phyloP scores from a whole-genome alignment of 192 early-diverging fungal species.

The Entomortierella chlamydospora region DNA sequence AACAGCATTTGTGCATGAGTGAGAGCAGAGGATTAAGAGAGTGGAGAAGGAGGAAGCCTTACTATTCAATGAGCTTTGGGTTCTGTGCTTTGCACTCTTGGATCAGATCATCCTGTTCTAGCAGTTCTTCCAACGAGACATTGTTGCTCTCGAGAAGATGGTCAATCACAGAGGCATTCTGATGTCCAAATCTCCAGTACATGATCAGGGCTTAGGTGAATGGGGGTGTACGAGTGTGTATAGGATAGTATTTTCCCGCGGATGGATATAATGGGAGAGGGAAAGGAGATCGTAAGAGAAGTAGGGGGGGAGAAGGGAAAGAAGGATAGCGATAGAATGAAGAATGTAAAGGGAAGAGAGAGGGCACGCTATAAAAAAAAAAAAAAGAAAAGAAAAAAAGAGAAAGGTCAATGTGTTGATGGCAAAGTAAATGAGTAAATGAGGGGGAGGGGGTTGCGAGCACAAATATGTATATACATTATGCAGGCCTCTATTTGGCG shows the following conservation, averaged over 20 bases:
- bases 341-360: background rate
- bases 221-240: too few relatives aligned
- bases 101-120: conserved; percentile 93
- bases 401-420: too few relatives aligned
- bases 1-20: too few relatives aligned
- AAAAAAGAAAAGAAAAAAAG: too few relatives aligned
- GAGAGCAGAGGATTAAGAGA: background rate
- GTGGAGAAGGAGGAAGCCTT: conserved; percentile 19
- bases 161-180: conserved; percentile 92
- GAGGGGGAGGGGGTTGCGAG: too few relatives aligned
- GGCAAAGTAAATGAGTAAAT: too few relatives aligned
- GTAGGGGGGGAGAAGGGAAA: conserved; percentile 5
- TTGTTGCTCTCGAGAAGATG: conserved; percentile 92
- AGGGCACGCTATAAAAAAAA: background rate
- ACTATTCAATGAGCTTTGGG: conserved; percentile 90
- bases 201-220: conserved; percentile 56
- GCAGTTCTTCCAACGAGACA: conserved; percentile 88
- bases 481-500: too few relatives aligned
- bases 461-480: too few relatives aligned
- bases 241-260: too few relatives aligned
- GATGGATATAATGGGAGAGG: background rate
- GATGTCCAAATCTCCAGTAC: conserved; percentile 96
- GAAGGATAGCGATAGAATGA: background rate
- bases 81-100: conserved; percentile 96
- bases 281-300: background rate